Base-by-base conservation (phyloP, 169 alveolate genomes). In the Plasmodium knowlesi region DNA sequence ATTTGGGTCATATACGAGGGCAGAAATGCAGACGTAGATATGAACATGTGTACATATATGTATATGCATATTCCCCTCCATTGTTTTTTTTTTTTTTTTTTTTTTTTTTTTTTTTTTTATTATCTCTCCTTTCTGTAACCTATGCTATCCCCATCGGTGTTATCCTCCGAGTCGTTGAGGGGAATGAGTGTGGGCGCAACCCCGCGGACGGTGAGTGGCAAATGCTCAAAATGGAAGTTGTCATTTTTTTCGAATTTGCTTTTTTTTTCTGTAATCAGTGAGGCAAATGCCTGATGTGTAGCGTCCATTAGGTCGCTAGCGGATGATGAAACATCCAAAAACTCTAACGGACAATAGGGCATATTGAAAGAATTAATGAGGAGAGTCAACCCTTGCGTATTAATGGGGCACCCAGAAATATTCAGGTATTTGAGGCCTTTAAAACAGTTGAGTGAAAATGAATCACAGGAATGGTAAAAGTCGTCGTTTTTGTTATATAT, bases 81-180 rank as follows among this genome's bases (percentile, higher is more conserved):
- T 3, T 50, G 22, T 0, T 3, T 50, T 50, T 19, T 67, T 19
- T 19, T 61, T 19, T 67, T 67, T 19, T 67, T 67, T 67, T n/a
- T 57, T 4, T 10, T 30, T 12, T 37, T 46, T 2, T 30, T n/a
- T 80, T 5, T 79, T 39, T 80, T 0, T 39, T 3, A 19, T n/a
- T 57, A 10, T 82, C 3, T 70, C 41, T 32, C 28, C 25, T 16
- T 50, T 16, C 4, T 8, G 30, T 67, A 53, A 85, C 93, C 93
- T 50, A 46, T 72, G 79, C 80, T 85, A 12, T 73, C 84, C 30
- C 16, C 57, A 34, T 85, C 93, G 16, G 80, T 74, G 57, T 85
- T 85, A 85, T 85, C 93, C 19, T 74, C 85, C 25, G 93, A 73
- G n/a, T 85, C 93, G 61, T 85, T 50, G 2, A 85, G 37, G 14